Conservation (phyloP, 805 yeast species). For the Starmerella apicola region DNA sequence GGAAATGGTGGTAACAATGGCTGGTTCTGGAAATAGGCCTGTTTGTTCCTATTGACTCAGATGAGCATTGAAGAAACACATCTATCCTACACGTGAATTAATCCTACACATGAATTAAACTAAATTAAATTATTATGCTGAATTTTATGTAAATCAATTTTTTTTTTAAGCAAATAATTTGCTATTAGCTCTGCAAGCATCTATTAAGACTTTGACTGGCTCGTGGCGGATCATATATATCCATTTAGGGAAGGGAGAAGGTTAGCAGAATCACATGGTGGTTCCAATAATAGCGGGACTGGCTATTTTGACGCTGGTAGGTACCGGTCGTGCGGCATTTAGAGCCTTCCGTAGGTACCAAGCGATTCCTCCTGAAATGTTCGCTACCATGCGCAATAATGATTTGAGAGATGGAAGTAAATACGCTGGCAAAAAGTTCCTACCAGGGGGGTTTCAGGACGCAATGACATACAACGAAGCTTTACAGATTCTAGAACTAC, state of each 20-base stretch:
- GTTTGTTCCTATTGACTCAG: no score
- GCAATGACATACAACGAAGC: slow-evolving; percentile 44
- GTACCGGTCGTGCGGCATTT: slow-evolving; percentile 27
- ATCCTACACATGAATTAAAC: no score
- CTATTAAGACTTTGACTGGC: neutral
- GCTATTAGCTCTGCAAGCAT: no score
- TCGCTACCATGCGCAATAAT: slow-evolving; percentile 18
- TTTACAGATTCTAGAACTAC: slow-evolving; percentile 36
- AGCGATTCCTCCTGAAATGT: slow-evolving; percentile 24
- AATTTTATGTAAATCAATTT: no score
- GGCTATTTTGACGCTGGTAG: slow-evolving; percentile 21
- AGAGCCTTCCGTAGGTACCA: slow-evolving; percentile 25
- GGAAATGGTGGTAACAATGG: slow-evolving; percentile 13
- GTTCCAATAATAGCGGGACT: slow-evolving; percentile 25
- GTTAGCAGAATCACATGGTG: slow-evolving; percentile 8
- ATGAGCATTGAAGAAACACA: no score
- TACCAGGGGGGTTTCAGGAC: slow-evolving; percentile 27
- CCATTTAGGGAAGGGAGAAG: neutral
- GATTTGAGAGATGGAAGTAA: slow-evolving; percentile 1
- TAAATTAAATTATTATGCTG: no score
- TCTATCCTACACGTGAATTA: no score
- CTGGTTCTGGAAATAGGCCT: slow-evolving; percentile 27
- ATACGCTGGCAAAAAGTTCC: slow-evolving; percentile 16
- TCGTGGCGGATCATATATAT: neutral
- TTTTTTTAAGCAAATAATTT: no score